Conservation (phyloP, 2,329 filamentous ascomycete genomes). For the Uncinocarpus reesii region DNA sequence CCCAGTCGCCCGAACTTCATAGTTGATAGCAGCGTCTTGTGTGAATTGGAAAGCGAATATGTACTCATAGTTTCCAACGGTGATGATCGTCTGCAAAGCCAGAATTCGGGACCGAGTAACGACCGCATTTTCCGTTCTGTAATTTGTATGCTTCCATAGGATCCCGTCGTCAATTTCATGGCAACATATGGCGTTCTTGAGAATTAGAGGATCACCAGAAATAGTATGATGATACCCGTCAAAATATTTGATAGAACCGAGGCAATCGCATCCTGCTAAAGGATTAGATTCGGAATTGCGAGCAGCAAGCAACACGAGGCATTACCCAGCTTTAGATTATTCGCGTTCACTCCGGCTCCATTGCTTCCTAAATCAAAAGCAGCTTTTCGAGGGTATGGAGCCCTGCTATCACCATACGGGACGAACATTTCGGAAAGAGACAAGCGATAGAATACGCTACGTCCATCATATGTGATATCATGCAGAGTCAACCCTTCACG, state of each 20-base stretch:
- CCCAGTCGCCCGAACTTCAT: slow-evolving; percentile 38
- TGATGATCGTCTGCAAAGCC: slow-evolving; percentile 46
- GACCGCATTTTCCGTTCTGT: slow-evolving; percentile 52
- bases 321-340: slow-evolving; percentile 53
- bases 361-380: slow-evolving; percentile 64
- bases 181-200: slow-evolving; percentile 55
- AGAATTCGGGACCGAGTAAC: slow-evolving; percentile 51
- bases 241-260: slow-evolving; percentile 59
- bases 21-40: slow-evolving; percentile 42
- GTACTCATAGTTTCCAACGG: slow-evolving; percentile 38
- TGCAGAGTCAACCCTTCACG: slow-evolving; percentile 61
- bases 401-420: slow-evolving; percentile 56
- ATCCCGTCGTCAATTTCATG: slow-evolving; percentile 59
- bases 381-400: slow-evolving; percentile 58
- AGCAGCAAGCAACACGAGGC: not conserved
- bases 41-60: slow-evolving; percentile 38
- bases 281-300: not conserved
- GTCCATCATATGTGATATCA: slow-evolving; percentile 56
- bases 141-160: slow-evolving; percentile 60
- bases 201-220: slow-evolving; percentile 45
- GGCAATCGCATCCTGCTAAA: slow-evolving; percentile 17
- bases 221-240: slow-evolving; percentile 46
- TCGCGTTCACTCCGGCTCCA: slow-evolving; percentile 56
- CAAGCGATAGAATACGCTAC: slow-evolving; percentile 56
- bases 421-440: slow-evolving; percentile 61